Base-by-base conservation (phyloP, 805 yeast species). In the Cyberlindnera mycetangii region DNA sequence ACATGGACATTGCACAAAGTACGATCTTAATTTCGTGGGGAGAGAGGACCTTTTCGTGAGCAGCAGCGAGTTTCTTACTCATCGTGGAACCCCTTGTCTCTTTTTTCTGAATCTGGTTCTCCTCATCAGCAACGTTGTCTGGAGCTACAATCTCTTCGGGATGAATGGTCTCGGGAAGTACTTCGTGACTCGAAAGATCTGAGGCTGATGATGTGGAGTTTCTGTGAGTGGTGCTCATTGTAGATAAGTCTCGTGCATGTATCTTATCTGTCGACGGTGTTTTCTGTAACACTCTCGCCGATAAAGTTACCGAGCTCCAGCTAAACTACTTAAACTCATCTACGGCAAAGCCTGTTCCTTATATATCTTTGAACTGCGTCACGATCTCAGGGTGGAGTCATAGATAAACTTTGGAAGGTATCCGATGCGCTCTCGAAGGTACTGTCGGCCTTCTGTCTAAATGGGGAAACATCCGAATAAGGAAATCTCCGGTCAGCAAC, bases 1-100 rank as follows among this genome's bases (percentile, higher is more conserved):
- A 48, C 46, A 53, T 38, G 1, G 50, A 41, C 54, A 53, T 50
- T 2, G 54, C 54, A 15, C 32, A 28, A 5, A 53, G 37, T 0
- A 51, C 50, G 10, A 53, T 33, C 14, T 39, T 33, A 15, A 53
- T 49, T 34, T 49, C 46, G 12, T 17, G 39, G 10, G 41, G 52
- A 2, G 15, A 24, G 12, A 53, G 42, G 1, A 27, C 15, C 17
- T 48, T 48, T 37, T 44, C 47, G 27, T 53, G 56, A 9, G 54
- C 50, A 39, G 52, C 56, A 21, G 54, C 56, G 6, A 53, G 42
- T 31, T 38, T 44, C 34, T 49, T 53, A 12, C 49, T 34, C 37
- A 53, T 32, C 9, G 36, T 31, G 2, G 52, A 47, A 2, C 42
- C 39, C 20, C 32, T 25, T 7, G 48, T 44, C 19, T 34, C 33